Evolutionary conservation across 805 yeast genomes (phyloP).

Genomic region (Lipomyces anomalus): DNA sequence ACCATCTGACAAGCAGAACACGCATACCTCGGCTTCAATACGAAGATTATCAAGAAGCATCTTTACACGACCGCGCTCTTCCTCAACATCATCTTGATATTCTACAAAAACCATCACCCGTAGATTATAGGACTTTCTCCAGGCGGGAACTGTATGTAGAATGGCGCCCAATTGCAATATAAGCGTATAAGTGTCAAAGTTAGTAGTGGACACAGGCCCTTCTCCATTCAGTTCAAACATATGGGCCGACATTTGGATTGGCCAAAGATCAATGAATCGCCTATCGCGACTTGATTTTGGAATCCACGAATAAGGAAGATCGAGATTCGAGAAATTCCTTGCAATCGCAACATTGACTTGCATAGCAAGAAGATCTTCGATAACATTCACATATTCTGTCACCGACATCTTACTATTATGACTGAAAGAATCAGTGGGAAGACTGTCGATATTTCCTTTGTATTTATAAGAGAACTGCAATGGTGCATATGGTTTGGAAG

Average conservation of each 20-base stretch:
- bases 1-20: slow-evolving; percentile 59
- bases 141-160: slow-evolving; percentile 83
- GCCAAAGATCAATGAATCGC: slow-evolving; percentile 76
- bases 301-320: slow-evolving; percentile 47
- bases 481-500: too few relatives aligned
- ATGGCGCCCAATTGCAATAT: slow-evolving; percentile 93
- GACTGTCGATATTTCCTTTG: slow-evolving; percentile 35
- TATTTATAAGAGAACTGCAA: slow-evolving; percentile 17
- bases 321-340: slow-evolving; percentile 66
- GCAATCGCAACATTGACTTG: slow-evolving; percentile 92
- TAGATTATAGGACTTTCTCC: slow-evolving; percentile 71
- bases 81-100: slow-evolving; percentile 56
- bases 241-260: slow-evolving; percentile 92
- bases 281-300: slow-evolving; percentile 31
- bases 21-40: slow-evolving; percentile 75
- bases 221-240: slow-evolving; percentile 60
- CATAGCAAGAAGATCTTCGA: slow-evolving; percentile 84
- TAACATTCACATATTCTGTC: slow-evolving; percentile 82
- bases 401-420: slow-evolving; percentile 64
- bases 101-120: slow-evolving; percentile 92
- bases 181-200: slow-evolving; percentile 91
- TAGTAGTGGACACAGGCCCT: slow-evolving; percentile 69
- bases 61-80: slow-evolving; percentile 58
- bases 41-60: slow-evolving; percentile 69
- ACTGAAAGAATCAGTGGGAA: slow-evolving; percentile 78